phyloP scores from a whole-genome alignment of 495 filamentous ascomycete genomes.

The Trichoderma asperelloides region DNA sequence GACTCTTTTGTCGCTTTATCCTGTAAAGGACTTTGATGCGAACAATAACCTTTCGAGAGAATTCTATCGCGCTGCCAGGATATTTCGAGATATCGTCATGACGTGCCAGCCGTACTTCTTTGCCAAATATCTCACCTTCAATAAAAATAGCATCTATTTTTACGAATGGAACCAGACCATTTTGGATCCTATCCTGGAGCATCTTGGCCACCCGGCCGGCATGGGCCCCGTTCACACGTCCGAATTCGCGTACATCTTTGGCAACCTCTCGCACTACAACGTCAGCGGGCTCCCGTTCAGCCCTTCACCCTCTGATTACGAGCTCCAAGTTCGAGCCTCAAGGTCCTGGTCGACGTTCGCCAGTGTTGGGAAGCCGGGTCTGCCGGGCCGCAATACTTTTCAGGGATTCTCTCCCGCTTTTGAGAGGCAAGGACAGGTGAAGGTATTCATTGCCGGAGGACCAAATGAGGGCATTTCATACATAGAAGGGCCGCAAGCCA shows the following conservation, averaged over 20 bases:
- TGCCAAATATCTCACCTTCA: neutral
- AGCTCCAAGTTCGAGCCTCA: constrained; percentile 18
- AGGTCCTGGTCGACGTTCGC: constrained; percentile 27
- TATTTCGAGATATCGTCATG: constrained; percentile 38
- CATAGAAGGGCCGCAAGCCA: constrained; percentile 18
- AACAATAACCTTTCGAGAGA: constrained; percentile 25
- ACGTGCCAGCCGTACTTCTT: constrained; percentile 36
- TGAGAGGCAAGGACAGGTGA: neutral
- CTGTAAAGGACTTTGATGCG: constrained; percentile 26
- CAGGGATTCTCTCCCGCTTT: constrained; percentile 18
- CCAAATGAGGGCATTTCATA: constrained; percentile 21
- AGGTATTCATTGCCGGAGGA: constrained; percentile 23
- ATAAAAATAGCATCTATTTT: constrained; percentile 27
- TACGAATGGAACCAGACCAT: constrained; percentile 37
- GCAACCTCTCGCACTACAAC: constrained; percentile 24
- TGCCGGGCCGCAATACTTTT: constrained; percentile 19
- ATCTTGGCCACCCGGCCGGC: constrained; percentile 21
- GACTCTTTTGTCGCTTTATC: constrained; percentile 25
- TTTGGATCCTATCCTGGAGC: constrained; percentile 22
- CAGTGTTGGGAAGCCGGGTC: constrained; percentile 16
- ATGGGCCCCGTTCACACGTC: constrained; percentile 34
- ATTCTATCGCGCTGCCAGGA: constrained; percentile 35
- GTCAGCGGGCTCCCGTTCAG: constrained; percentile 13
- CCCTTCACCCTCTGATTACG: constrained; percentile 18
- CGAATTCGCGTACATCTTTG: constrained; percentile 39